Evolutionary conservation across 495 filamentous ascomycete species (phyloP).

Genomic region (Paragyromitra xinjiangensis): DNA sequence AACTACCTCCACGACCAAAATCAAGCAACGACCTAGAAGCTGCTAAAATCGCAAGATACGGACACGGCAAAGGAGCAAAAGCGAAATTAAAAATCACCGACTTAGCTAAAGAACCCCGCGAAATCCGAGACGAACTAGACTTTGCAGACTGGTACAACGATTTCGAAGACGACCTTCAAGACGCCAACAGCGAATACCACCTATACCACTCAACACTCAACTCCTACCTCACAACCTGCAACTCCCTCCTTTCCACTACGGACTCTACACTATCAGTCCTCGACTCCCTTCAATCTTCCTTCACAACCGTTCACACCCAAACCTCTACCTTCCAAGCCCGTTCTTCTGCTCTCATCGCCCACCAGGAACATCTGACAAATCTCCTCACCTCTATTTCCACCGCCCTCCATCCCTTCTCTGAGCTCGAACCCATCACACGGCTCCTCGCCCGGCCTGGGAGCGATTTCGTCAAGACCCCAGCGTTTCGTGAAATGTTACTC

Average conservation of each 20-base stretch:
- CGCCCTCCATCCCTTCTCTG: conserved; percentile 89
- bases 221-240: conserved; percentile 79
- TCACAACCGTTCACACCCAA: conserved; percentile 84
- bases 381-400: conserved; percentile 82
- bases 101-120: conserved; percentile 15
- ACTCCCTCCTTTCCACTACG: conserved; percentile 79
- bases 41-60: conserved; percentile 59
- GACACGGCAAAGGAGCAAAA: conserved; percentile 49
- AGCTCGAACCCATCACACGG: conserved; percentile 87
- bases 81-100: conserved; percentile 6
- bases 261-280: conserved; percentile 76
- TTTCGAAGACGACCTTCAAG: conserved; percentile 72
- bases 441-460: conserved; percentile 91
- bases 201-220: conserved; percentile 62
- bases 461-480: conserved; percentile 78
- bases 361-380: conserved; percentile 77
- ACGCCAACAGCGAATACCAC: conserved; percentile 87
- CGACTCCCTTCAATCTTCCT: conserved; percentile 78
- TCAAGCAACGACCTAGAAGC: conserved; percentile 61
- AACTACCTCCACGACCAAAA: conserved; percentile 54
- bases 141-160: conserved; percentile 71
- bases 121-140: conserved; percentile 64
- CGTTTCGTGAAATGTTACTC: conserved; percentile 85
- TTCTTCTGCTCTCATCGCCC: conserved; percentile 82
- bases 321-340: conserved; percentile 89